Evolutionary conservation across 768 basidiomycete species (phyloP).

Genomic region (Suillus sp.): DNA sequence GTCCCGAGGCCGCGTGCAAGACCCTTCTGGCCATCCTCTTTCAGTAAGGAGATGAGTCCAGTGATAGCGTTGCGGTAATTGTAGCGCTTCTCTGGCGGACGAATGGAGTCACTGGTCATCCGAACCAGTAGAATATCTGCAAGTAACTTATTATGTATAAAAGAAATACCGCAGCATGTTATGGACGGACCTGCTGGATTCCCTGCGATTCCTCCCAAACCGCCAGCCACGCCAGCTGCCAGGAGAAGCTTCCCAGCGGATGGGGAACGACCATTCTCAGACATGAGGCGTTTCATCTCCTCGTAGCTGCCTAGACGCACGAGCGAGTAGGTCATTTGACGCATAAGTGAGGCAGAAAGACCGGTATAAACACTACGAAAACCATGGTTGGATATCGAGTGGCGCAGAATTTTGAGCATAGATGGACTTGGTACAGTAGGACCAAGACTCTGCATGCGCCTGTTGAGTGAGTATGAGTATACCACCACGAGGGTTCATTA

Average conservation of each 20-base stretch:
- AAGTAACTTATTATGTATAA: slow-evolving; percentile 7
- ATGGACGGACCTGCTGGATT: slow-evolving; percentile 69
- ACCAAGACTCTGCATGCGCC: slow-evolving; percentile 80
- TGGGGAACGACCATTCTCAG: slow-evolving; percentile 46
- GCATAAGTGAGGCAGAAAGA: slow-evolving; percentile 76
- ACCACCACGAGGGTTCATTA: slow-evolving; percentile 6
- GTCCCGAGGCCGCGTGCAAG: slow-evolving; percentile 75
- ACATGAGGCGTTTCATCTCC: slow-evolving; percentile 62
- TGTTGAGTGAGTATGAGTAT: slow-evolving; percentile 26
- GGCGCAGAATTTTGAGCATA: slow-evolving; percentile 62
- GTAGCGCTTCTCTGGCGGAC: slow-evolving; percentile 73
- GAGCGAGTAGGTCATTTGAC: slow-evolving; percentile 92
- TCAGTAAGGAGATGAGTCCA: slow-evolving; percentile 66
- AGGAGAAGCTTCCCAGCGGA: slow-evolving; percentile 57
- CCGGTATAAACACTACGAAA: slow-evolving; percentile 79
- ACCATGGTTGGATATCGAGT: slow-evolving; percentile 67
- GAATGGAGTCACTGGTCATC: slow-evolving; percentile 86
- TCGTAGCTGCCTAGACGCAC: slow-evolving; percentile 86
- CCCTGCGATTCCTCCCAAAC: slow-evolving; percentile 79
- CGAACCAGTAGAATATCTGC: slow-evolving; percentile 74
- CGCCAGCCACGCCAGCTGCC: slow-evolving; percentile 74
- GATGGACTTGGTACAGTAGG: slow-evolving; percentile 57
- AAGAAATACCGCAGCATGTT: neutral
- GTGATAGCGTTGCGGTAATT: slow-evolving; percentile 78
- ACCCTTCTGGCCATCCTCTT: slow-evolving; percentile 69